Conservation (phyloP, 2,329 filamentous ascomycete genomes). For the Diaporthe caulivora region DNA sequence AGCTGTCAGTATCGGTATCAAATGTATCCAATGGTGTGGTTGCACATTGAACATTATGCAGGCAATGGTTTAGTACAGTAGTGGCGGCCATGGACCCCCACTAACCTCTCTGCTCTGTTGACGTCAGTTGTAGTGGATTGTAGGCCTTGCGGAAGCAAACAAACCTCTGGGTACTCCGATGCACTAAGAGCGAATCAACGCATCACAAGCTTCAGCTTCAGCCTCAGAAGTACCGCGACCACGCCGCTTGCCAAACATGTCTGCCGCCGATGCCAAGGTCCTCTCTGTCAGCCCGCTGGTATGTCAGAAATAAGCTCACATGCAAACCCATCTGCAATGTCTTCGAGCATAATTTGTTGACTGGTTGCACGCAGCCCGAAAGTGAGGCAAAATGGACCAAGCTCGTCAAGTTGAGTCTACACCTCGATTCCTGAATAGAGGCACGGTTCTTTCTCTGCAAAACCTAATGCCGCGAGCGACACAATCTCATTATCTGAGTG, state of each 20-base stretch:
- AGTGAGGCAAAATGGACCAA: conserved; percentile 71
- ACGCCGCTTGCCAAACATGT: conserved; percentile 49
- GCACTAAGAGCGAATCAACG: not conserved
- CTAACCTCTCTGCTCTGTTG: conserved; percentile 11
- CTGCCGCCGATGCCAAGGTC: conserved; percentile 57
- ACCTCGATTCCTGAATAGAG: too few species aligned
- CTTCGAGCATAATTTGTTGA: not conserved
- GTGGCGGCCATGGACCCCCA: conserved; percentile 1
- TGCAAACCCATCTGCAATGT: conserved; percentile 23
- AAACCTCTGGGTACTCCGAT: not conserved
- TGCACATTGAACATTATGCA: too few species aligned
- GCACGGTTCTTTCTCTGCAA: too few species aligned
- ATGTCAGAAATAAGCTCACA: conserved; percentile 37
- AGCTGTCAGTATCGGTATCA: not conserved
- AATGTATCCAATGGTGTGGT: not conserved
- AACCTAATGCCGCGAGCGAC: too few species aligned
- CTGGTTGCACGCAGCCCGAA: conserved; percentile 53
- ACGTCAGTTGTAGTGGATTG: conserved; percentile 9
- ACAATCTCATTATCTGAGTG: too few species aligned
- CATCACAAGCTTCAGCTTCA: not conserved
- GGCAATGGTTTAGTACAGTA: too few species aligned
- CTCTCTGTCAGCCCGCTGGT: conserved; percentile 60
- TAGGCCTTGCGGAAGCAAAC: too few species aligned
- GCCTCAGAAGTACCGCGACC: not conserved
- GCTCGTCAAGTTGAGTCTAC: conserved; percentile 63